Percentiles rank a stretch among this genome's conserved stretches.
Evolutionary conservation across 192 early-diverging fungal species (phyloP).

Genomic region (Coemansia sp.): DNA sequence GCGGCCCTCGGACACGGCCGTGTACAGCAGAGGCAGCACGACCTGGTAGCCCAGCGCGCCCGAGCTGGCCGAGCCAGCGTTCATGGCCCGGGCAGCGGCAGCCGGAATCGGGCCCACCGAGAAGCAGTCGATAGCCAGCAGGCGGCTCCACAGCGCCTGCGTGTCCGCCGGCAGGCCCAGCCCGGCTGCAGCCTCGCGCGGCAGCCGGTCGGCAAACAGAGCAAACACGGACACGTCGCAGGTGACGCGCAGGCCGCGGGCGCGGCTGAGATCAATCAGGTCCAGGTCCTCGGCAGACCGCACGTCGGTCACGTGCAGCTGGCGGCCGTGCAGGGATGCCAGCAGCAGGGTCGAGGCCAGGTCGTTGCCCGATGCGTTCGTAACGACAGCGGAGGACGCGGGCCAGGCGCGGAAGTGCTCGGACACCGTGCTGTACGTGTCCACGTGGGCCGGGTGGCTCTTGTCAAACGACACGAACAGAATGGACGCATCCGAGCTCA

Average conservation of each 20-base stretch:
- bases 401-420: conserved; percentile 84
- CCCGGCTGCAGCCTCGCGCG: conserved; percentile 4
- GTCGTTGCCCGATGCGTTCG: conserved; percentile 81
- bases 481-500: conserved; percentile 49
- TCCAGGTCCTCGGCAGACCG: conserved; percentile 74
- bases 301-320: conserved; percentile 89
- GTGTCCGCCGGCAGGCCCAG: conserved; percentile 42
- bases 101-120: conserved; percentile 72
- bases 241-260: conserved; percentile 80
- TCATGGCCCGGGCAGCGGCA: conserved; percentile 48
- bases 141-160: conserved; percentile 75
- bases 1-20: conserved; percentile 75
- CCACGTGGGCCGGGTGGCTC: conserved; percentile 36
- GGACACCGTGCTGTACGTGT: conserved; percentile 63
- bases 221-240: conserved; percentile 90
- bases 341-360: conserved; percentile 86
- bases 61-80: not conserved
- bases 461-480: conserved; percentile 63
- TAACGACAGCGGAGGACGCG: conserved; percentile 66
- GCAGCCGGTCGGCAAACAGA: conserved; percentile 63
- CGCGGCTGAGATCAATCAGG: conserved; percentile 81
- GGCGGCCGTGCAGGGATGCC: conserved; percentile 74
- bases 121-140: conserved; percentile 89
- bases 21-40: conserved; percentile 67
- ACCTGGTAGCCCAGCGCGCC: conserved; percentile 43